Evolutionary conservation across 352 stramenopile genomes (phyloP), one percentile per base, ranked within the genome.

Genomic region (Globisporangium takayamanum): DNA sequence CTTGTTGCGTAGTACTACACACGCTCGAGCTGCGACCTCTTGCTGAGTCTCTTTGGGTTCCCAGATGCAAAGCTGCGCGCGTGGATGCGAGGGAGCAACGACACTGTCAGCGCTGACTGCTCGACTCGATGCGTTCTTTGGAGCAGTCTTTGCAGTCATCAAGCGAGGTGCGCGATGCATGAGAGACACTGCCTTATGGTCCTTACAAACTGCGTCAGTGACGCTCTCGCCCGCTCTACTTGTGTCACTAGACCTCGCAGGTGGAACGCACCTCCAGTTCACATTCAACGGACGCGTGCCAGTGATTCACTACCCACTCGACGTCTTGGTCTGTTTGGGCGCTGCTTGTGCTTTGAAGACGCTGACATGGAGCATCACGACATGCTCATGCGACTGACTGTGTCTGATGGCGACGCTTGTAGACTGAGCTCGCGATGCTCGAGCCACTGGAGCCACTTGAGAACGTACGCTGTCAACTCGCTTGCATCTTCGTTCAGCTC

Each of bases 11-110:
- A 85, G 76, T 84, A 80, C 62, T 88, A 78, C 55, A 76, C 73
- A 1, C 52, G 63, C 6, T 83, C 73, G 30, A 84, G 73, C 49
- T 86, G 75, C 46, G 64, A 77, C 56, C 51, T 88, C 22, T 39
- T 86, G 33, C 50, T 88, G 33, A 81, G 75, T 55, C 41, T 85
- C 1, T 69, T 88, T 20, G 78, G 75, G 30, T 81, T 81, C 41
- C 75, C 75, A 6, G 61, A 69, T 46, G 41, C 62, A 28, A 84
- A 76, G 50, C 57, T 88, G 3, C 49, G 30, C 5, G 50, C 58
- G 20, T 77, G 69, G 69, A 42, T 12, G 1, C 37, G 49, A 56
- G 10, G 14, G 15, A 7, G 45, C 47, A 5, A n/a, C 37, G 11
- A 48, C 0, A 18, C 46, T 59, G 0, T 54, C 59, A 18, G 18